Conservation (phyloP, 2,329 filamentous ascomycete genomes). For the Rutstroemia sydowiana region DNA sequence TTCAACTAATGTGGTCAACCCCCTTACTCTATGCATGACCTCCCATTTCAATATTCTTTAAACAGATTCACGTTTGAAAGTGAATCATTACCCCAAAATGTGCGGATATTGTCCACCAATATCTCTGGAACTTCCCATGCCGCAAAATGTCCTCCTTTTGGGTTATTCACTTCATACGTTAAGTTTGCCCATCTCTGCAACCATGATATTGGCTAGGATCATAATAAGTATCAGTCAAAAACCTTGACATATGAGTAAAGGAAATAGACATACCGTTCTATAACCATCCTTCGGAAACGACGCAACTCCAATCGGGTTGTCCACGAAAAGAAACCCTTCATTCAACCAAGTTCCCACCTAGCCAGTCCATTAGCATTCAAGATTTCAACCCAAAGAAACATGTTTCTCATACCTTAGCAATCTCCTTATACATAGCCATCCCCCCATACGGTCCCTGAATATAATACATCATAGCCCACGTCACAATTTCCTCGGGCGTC, state of each 20-base stretch:
- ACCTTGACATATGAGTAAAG: background rate
- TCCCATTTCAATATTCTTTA: background rate
- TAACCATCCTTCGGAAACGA: background rate
- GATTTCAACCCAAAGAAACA: background rate
- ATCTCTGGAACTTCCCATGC: background rate
- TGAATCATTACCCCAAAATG: background rate
- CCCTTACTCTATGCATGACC: too few relatives aligned
- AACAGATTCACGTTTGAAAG: background rate
- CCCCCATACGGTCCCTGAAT: slow-evolving; percentile 18
- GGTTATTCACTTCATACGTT: background rate
- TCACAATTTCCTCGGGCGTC: slow-evolving; percentile 20
- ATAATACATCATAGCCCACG: slow-evolving; percentile 21
- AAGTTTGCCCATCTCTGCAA: background rate
- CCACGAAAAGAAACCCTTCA: background rate
- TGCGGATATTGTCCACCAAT: background rate
- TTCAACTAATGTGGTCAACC: too few relatives aligned
- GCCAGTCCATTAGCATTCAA: background rate
- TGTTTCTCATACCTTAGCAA: background rate
- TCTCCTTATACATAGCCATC: slow-evolving; percentile 18
- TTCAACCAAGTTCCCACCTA: background rate
- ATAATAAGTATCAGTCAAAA: background rate
- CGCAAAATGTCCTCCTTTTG: background rate
- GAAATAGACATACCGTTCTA: background rate
- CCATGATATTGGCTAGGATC: background rate
- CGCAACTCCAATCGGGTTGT: background rate